phyloP scores from a whole-genome alignment of 441 rosid species.

The Erodium moschatum region DNA sequence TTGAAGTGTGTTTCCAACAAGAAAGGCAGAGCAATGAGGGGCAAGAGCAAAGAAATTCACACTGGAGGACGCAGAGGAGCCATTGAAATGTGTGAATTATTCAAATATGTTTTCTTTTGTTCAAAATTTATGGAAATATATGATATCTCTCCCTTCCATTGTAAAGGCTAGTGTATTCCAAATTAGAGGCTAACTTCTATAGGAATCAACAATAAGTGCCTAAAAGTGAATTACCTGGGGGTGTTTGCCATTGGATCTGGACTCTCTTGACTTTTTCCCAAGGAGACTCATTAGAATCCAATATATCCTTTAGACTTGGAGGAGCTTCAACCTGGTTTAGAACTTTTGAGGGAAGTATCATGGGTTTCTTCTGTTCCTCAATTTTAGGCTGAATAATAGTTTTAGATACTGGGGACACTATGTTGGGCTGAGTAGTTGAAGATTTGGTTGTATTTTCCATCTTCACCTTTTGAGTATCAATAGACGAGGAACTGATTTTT shows the following conservation, averaged over 20 bases:
- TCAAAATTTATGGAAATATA: conserved; percentile 4
- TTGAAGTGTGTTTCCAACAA: background rate
- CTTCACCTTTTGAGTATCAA: conserved; percentile 39
- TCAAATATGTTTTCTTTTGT: conserved; percentile 11
- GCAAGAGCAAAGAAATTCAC: conserved; percentile 5
- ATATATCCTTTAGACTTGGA: conserved; percentile 30
- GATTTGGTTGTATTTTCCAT: conserved; percentile 34
- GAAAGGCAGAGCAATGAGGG: conserved; percentile 5
- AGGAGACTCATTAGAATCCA: conserved; percentile 39
- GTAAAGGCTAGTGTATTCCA: conserved; percentile 14
- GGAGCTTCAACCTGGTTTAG: conserved; percentile 30
- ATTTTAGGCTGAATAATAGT: conserved; percentile 7
- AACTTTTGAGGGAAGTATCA: conserved; percentile 27
- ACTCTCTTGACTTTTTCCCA: conserved; percentile 44
- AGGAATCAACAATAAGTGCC: conserved; percentile 22
- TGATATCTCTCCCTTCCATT: background rate
- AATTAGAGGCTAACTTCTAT: conserved; percentile 16
- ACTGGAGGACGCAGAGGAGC: conserved; percentile 20
- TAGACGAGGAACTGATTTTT: conserved; percentile 41
- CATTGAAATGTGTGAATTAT: conserved; percentile 13
- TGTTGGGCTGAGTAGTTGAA: conserved; percentile 30
- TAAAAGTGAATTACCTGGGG: conserved; percentile 63
- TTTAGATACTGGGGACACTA: conserved; percentile 16
- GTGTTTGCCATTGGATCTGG: conserved; percentile 60
- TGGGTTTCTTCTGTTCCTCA: conserved; percentile 29